Evolutionary conservation across 106 monocot genomes (phyloP).

Genomic region (Posidonia australis): DNA sequence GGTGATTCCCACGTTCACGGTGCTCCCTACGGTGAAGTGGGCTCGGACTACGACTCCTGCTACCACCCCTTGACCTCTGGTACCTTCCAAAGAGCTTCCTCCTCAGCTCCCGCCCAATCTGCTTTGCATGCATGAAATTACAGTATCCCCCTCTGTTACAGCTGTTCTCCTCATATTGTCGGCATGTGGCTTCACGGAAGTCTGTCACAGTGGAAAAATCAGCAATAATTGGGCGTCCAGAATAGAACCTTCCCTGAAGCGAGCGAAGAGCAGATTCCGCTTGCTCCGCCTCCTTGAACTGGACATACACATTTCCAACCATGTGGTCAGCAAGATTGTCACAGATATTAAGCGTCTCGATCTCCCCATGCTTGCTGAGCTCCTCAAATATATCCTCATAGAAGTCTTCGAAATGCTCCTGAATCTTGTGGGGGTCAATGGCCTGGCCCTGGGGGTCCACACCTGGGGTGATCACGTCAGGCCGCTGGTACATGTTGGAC

Average conservation of each 20-base stretch:
- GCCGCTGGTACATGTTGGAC: conserved; percentile 75
- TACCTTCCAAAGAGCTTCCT: conserved; percentile 49
- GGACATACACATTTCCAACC: conserved; percentile 73
- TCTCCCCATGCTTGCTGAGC: conserved; percentile 56
- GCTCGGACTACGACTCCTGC: conserved; percentile 21
- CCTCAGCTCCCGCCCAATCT: conserved; percentile 50
- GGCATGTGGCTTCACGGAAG: conserved; percentile 65
- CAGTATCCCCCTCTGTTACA: conserved; percentile 73
- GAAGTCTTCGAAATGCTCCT: conserved; percentile 76
- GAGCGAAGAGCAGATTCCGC: conserved; percentile 49
- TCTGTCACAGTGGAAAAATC: conserved; percentile 68
- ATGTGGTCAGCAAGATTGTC: conserved; percentile 76
- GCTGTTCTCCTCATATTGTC: conserved; percentile 68
- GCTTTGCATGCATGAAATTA: conserved; percentile 79
- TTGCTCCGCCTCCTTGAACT: conserved; percentile 61
- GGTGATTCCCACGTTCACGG: conserved; percentile 20
- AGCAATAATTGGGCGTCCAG: conserved; percentile 58
- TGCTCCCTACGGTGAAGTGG: conserved; percentile 19
- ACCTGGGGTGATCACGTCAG: conserved; percentile 66
- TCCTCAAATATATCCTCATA: conserved; percentile 70
- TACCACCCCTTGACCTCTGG: conserved; percentile 18
- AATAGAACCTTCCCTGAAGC: conserved; percentile 58
- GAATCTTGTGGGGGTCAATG: conserved; percentile 56
- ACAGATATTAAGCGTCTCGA: conserved; percentile 61
- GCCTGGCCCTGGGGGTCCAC: conserved; percentile 55